Conservation (phyloP, 2,329 filamentous ascomycete genomes). For the Aureobasidium leucospermi region DNA sequence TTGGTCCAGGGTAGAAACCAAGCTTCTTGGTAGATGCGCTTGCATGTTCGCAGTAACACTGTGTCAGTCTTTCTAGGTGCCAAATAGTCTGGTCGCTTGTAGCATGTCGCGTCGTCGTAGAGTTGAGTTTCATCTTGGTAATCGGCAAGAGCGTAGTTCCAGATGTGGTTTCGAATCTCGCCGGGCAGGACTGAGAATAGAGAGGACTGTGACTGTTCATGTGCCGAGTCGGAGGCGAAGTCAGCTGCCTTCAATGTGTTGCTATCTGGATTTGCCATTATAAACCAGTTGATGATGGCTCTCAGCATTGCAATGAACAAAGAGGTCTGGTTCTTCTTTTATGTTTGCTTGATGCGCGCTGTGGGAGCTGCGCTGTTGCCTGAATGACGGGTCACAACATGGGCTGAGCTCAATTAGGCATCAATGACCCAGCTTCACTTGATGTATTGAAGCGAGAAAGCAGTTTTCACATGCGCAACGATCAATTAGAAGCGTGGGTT, state of each 20-base stretch:
- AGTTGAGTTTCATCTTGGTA: constrained; percentile 20
- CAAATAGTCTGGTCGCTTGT: constrained; percentile 28
- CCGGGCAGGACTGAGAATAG: constrained; percentile 5
- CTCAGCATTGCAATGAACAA: neutral
- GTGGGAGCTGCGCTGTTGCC: neutral
- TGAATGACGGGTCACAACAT: neutral
- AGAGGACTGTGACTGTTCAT: neutral
- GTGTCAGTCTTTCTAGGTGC: constrained; percentile 20
- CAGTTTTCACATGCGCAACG: too few species aligned
- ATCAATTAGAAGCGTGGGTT: too few species aligned
- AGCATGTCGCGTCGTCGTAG: constrained; percentile 23
- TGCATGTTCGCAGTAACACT: constrained; percentile 29
- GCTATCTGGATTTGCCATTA: neutral
- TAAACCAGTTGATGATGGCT: neutral
- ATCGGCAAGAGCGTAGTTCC: constrained; percentile 27
- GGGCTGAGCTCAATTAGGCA: neutral
- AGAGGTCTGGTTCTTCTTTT: neutral
- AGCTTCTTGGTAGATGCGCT: constrained; percentile 30
- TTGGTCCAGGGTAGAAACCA: constrained; percentile 12
- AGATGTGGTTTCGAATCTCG: constrained; percentile 32
- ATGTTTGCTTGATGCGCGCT: neutral
- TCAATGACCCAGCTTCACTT: neutral
- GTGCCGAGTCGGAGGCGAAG: neutral
- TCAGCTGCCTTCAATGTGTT: neutral
- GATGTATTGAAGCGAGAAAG: too few species aligned